A percentile compares a stretch with the other conserved stretches of the same genome.
phyloP scores from a whole-genome alignment of 805 yeast species.

The Cyberlindnera euphorbiae region DNA sequence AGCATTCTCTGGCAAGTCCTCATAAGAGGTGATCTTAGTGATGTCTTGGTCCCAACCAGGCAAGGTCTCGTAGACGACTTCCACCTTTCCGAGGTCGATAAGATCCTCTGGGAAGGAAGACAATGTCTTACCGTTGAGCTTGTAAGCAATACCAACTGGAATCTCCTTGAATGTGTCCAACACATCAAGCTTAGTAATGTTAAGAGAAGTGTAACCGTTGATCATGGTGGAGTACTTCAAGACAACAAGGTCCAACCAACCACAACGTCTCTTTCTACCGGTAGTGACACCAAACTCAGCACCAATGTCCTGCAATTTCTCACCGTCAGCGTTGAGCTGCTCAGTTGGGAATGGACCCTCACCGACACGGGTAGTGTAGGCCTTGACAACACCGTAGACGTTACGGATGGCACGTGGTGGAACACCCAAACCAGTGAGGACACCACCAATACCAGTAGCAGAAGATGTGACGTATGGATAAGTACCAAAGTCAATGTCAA shows the following conservation, averaged over 20 bases:
- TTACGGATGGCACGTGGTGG: conserved; percentile 84
- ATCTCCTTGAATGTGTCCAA: conserved; percentile 86
- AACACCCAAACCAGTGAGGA: conserved; percentile 90
- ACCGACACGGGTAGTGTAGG: conserved; percentile 98
- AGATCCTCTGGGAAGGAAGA: conserved; percentile 92
- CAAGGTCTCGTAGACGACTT: conserved; percentile 83
- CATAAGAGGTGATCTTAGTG: conserved; percentile 61
- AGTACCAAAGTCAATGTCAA: conserved; percentile 96
- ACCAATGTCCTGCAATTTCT: conserved; percentile 82
- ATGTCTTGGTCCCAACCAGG: conserved; percentile 94
- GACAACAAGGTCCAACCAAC: conserved; percentile 97
- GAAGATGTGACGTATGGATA: conserved; percentile 97
- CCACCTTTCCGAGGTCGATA: conserved; percentile 75
- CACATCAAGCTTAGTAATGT: conserved; percentile 94
- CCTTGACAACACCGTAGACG: conserved; percentile 94
- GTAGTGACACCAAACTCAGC: conserved; percentile 98
- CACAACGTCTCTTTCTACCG: conserved; percentile 98
- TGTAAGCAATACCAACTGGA: conserved; percentile 81
- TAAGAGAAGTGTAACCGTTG: conserved; percentile 92
- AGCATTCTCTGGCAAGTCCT: conserved; percentile 84
- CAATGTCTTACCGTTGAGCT: conserved; percentile 68
- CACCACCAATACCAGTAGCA: conserved; percentile 96
- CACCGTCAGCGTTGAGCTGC: conserved; percentile 85
- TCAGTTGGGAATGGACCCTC: conserved; percentile 99
- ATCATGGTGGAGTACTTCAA: conserved; percentile 85